Percentiles rank a stretch among this genome's conserved stretches.
These are phyloP conservation scores for Cucumis hystrix DNA, from an alignment of 306 rosid genomes.

Conservation along the genomic window DNA sequence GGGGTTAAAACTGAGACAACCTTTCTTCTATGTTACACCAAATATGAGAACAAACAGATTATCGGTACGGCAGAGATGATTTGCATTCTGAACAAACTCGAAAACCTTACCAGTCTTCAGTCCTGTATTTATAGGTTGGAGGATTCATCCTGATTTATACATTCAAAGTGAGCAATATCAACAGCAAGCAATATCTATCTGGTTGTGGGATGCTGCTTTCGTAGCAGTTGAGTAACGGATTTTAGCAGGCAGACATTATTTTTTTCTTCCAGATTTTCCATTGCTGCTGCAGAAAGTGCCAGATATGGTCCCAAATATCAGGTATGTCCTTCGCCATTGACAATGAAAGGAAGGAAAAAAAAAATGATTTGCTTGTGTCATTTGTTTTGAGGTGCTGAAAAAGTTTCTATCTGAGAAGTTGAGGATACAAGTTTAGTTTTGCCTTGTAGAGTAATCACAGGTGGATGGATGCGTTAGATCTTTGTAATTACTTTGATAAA, in stretches of 20 bases:
- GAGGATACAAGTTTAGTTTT: conserved; percentile 1
- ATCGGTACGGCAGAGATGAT: conserved; percentile 2
- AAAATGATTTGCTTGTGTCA: not conserved
- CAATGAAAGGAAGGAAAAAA: too few relatives aligned
- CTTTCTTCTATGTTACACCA: not conserved
- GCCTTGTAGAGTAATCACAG: not conserved
- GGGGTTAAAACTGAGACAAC: not conserved
- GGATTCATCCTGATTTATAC: not conserved
- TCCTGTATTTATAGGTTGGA: not conserved
- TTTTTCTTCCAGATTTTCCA: not conserved
- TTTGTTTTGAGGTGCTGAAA: not conserved
- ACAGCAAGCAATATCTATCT: not conserved
- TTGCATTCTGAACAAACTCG: not conserved
- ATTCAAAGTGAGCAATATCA: not conserved
- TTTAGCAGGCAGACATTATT: not conserved
- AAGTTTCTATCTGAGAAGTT: not conserved
- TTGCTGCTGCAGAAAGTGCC: not conserved
- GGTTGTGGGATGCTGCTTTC: not conserved
- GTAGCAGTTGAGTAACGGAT: not conserved
- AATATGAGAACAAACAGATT: not conserved
- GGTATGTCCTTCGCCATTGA: not conserved
- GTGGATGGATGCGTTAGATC: not conserved
- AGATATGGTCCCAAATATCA: not conserved
- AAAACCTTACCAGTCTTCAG: not conserved
- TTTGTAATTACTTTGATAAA: conserved; percentile 6